Conservation (phyloP, 2,329 filamentous ascomycete genomes). For the Ceratocystis cubensis region DNA sequence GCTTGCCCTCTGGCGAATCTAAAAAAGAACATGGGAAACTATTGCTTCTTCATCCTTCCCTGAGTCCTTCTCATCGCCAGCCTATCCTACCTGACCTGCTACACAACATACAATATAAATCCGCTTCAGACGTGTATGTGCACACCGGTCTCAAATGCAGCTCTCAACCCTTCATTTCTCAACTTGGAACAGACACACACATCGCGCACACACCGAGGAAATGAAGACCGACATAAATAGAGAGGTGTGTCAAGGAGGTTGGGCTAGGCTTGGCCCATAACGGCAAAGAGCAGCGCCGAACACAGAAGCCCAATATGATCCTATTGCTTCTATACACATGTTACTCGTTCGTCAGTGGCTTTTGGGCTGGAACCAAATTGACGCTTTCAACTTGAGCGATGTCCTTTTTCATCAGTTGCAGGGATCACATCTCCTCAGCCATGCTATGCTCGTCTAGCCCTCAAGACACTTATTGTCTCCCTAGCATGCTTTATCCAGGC, state of each 20-base stretch:
- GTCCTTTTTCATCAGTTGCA: background rate
- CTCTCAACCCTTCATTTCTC: constrained; percentile 4
- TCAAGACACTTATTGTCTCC: background rate
- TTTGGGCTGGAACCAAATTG: constrained; percentile 1
- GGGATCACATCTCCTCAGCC: background rate
- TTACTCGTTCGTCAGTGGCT: background rate
- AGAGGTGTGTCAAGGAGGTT: background rate
- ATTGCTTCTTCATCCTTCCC: constrained; percentile 8
- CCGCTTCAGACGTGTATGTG: background rate
- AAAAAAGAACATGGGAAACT: background rate
- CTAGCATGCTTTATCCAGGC: background rate
- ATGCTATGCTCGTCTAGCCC: background rate
- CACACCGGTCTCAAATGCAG: background rate
- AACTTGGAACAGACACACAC: background rate
- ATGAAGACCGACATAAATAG: background rate
- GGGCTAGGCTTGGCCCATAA: background rate
- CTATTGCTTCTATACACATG: background rate
- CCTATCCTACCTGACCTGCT: background rate
- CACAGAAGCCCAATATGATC: background rate
- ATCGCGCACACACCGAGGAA: background rate
- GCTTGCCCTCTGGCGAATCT: background rate
- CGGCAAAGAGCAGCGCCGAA: background rate
- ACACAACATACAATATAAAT: background rate
- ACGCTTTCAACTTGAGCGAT: background rate
- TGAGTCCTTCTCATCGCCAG: background rate